Conservation (phyloP, 306 rosid species). For the Lathyrus tuberosus region DNA sequence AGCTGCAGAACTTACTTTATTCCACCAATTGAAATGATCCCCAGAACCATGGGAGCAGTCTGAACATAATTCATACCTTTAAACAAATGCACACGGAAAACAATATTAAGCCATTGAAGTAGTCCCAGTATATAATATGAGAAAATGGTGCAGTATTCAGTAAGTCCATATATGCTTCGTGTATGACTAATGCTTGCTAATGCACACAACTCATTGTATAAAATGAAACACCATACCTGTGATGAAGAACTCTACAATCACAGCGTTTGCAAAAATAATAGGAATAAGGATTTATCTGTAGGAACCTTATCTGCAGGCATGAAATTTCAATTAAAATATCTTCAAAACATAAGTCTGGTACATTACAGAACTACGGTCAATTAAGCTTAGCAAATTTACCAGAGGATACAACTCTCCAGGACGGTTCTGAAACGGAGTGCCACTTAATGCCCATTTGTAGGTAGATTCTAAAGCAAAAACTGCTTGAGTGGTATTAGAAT, state of each 20-base stretch:
- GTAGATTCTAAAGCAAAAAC: constrained; percentile 79
- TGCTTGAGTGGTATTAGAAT: constrained; percentile 75
- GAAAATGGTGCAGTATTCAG: too few species aligned
- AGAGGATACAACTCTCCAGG: constrained; percentile 83
- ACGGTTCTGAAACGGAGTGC: constrained; percentile 90
- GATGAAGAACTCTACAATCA: constrained; percentile 84
- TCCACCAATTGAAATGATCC: constrained; percentile 98
- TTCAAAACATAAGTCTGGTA: too few species aligned
- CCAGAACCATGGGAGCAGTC: constrained; percentile 71
- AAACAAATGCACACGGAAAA: constrained; percentile 20
- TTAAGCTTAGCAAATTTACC: constrained; percentile 45
- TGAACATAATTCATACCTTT: constrained; percentile 53
- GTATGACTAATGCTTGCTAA: background rate
- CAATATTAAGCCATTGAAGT: background rate
- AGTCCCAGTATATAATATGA: too few species aligned
- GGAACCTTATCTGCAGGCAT: constrained; percentile 71
- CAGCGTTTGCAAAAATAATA: constrained; percentile 85
- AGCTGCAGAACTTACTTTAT: constrained; percentile 66
- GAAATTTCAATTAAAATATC: background rate
- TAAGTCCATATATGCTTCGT: too few species aligned
- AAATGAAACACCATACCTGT: constrained; percentile 57
- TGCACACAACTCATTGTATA: too few species aligned
- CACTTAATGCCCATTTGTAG: constrained; percentile 93
- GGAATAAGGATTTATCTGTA: constrained; percentile 81
- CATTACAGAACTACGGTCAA: too few species aligned